Evolutionary conservation across 805 yeast species (phyloP), one percentile per base, ranked within the genome.

Genomic region (Hanseniaspora thailandica): DNA sequence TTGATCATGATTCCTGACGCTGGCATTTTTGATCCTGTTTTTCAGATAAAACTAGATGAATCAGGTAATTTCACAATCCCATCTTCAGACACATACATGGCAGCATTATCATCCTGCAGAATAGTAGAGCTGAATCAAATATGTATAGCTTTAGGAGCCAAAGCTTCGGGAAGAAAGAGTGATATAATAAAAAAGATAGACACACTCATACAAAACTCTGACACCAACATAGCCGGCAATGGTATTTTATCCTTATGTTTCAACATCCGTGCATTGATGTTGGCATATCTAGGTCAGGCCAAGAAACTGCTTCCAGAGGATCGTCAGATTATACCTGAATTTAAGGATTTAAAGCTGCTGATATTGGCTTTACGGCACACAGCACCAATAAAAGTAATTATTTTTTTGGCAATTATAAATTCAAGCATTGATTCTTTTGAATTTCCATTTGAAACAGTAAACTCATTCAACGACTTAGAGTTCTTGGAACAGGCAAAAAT

Each of bases 301-400:
- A 36, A 31, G 9, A 19, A 47, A 26, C 26, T 64, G 69, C n/a
- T n/a, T n/a, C n/a, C n/a, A n/a, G n/a, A n/a, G n/a, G n/a, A n/a
- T n/a, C n/a, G n/a, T n/a, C n/a, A n/a, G n/a, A n/a, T 41, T 10
- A 41, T 41, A 25, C 20, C 77, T 74, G 52, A 60, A 63, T 5
- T 70, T 73, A 45, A 67, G 77, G 52, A 63, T 79, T 25, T 62
- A 70, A 43, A 73, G 81, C 1, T 62, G 77, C 15, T 67, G 72
- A 33, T 67, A 72, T 30, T 56, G 79, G 15, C 72, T 79, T 13
- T 59, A 12, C 46, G 19, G 22, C 9, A 20, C 19, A 43, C 46
- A 26, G 8, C 17, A 17, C 10, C 46, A 4, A 20, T 43, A 12
- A 26, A 43, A 30, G 23, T 30, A 4, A 28, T 43, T 13, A 12